Conservation (phyloP, 2,329 filamentous ascomycete species). For the Talaromyces verruculosus region DNA sequence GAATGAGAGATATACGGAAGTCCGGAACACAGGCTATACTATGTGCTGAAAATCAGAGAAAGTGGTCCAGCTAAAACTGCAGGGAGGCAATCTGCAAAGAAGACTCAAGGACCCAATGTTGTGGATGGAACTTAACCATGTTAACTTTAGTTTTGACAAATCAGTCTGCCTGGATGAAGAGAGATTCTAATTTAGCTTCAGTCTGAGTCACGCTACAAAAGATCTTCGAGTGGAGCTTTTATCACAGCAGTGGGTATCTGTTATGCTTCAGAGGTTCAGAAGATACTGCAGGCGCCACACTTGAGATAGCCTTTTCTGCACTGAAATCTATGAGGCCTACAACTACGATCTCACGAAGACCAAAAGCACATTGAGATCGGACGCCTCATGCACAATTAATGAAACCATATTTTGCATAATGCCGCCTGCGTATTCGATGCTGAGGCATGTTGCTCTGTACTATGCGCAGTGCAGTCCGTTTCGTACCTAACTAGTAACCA, state of each 20-base stretch:
- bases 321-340: background rate
- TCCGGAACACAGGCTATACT: background rate
- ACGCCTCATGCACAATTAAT: conserved; percentile 5
- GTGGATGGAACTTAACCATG: background rate
- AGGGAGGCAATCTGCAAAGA: background rate
- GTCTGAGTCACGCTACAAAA: background rate
- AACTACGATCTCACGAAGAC: conserved; percentile 9
- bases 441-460: background rate
- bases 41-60: background rate
- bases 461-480: background rate
- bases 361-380: conserved; percentile 5
- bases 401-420: background rate
- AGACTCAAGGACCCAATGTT: background rate
- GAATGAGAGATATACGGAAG: background rate
- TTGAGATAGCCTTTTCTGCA: background rate
- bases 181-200: background rate
- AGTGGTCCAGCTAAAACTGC: background rate
- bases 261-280: background rate
- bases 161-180: background rate
- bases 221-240: conserved; percentile 7
- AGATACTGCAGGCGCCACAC: conserved; percentile 12
- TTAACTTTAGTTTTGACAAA: background rate
- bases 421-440: background rate
- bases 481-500: background rate
- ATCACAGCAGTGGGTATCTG: background rate